A percentile compares a stretch with the other conserved stretches of the same genome.
Evolutionary conservation across 306 rosid species (phyloP).

Genomic region (Sicyos baderoa): DNA sequence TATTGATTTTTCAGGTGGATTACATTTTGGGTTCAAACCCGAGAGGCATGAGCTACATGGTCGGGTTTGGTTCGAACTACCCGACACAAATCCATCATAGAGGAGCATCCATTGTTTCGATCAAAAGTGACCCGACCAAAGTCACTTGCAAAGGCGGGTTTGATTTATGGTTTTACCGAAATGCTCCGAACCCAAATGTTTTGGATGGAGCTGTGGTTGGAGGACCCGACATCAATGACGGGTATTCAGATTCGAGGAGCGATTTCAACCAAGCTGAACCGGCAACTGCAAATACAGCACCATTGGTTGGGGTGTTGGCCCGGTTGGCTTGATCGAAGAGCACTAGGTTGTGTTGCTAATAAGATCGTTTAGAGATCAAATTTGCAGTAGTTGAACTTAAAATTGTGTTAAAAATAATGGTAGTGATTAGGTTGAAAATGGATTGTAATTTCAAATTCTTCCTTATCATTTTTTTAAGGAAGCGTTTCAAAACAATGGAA

Average conservation of each 20-base stretch:
- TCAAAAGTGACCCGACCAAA: conserved; percentile 22
- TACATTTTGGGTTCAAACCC: conserved; percentile 60
- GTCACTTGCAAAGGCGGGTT: conserved; percentile 44
- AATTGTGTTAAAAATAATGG: too few species aligned
- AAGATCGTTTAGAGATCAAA: neutral
- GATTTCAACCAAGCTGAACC: conserved; percentile 42
- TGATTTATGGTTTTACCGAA: conserved; percentile 27
- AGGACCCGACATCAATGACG: conserved; percentile 34
- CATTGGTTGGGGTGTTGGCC: conserved; percentile 55
- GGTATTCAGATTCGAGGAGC: conserved; percentile 28
- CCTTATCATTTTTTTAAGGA: too few species aligned
- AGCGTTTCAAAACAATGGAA: too few species aligned
- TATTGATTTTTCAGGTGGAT: conserved; percentile 32
- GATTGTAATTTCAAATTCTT: too few species aligned
- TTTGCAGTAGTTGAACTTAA: too few species aligned
- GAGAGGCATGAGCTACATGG: conserved; percentile 47
- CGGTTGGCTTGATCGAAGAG: conserved; percentile 19
- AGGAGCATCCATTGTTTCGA: conserved; percentile 54
- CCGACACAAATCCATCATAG: conserved; percentile 52
- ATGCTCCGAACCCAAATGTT: conserved; percentile 45
- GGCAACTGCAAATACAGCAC: conserved; percentile 33
- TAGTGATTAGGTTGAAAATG: too few species aligned
- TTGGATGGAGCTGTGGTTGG: conserved; percentile 45
- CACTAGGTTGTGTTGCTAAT: neutral
- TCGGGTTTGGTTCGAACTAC: conserved; percentile 44